Evolutionary conservation across 352 stramenopile genomes (phyloP), one percentile per base, ranked within the genome.

Genomic region (Aphanomyces astaci): DNA sequence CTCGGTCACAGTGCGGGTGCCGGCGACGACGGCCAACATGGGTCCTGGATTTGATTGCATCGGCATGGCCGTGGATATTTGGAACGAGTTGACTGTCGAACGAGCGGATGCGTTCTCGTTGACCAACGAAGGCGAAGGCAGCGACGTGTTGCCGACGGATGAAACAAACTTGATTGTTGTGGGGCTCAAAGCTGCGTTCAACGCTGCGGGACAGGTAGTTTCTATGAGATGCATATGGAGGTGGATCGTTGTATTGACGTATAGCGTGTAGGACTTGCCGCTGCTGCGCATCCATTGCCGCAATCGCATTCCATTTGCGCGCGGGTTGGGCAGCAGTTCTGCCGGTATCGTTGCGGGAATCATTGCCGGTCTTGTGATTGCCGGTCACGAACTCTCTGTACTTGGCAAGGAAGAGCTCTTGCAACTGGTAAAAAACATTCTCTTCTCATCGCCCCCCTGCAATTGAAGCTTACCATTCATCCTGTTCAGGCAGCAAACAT

Each of bases 341-440:
- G 97, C 97, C 5, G 97, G 96, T n/a, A 99, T 99, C 78, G 95
- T 99, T 24, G 96, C 93, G 32, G 97, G 97, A 25, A 97, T 99
- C 75, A 98, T 99, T 71, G 96, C 96, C 2, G 97, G 97, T 43
- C 86, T 99, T n/a, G 94, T 98, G 31, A 83, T 99, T 53, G 90
- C 96, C 3, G 97, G 97, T 55, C 95, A 98, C 86, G 81, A 89
- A 15, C 76, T 98, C 33, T 84, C 90, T 0, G 88, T 96, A 59
- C 84, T 78, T 46, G 89, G 86, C 39, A 83, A 82, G 39, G 97
- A 99, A 73, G 91, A 96, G 73, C 83, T 99, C 48, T 79, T 99
- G 71, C 96, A 99, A 72, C 88, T 99, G 72, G 40, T 72, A 40
- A 32, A 40, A 2, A 10, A 57, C 36, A 4, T 28, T 45, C 1